Base-by-base conservation (phyloP, 768 basidiomycete species). In the Guyanaporus albipodus region DNA sequence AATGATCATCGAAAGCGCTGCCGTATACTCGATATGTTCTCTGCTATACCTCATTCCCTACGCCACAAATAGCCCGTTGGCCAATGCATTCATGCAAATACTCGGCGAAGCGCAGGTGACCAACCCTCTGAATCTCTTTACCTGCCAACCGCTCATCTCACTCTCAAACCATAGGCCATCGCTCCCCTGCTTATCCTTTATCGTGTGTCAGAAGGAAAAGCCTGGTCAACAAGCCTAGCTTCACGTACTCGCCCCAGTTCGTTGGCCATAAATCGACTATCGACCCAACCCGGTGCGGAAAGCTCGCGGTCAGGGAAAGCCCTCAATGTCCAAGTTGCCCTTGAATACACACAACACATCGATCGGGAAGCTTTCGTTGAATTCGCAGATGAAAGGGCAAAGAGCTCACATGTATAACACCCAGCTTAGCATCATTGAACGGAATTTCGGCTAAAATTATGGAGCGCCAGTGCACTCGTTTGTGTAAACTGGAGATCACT, bases 141-240 rank as follows among this genome's bases (percentile, higher is more conserved):
- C 19, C 22, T 24, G 8, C 15, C 3, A 10, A 19, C 42, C 47
- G 26, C 45, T 32, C 8, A 15, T 4, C 27, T 10, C 7, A 17
- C 33, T 22, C 24, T 26, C 8, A 21, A 32, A 39, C 17, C 15
- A 2, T 50, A 76, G 75, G 67, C 73, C 61, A 68, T 75, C 24
- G 73, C 75, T 8, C 69, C 70, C 0, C 71, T 74, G 48, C 64
- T 76, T 21, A 76, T 77, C 44, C 74, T 74, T 29, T 70, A 71
- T 33, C 71, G 75, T n/a, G 61, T 77, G 8, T 70, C 73, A 2
- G 63, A 72, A 46, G 75, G 75, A 12, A 66, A 69, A 22, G 74
- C 73, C 2, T 75, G 73, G 75, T 53, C 56, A 19, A 50, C 37
- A 17, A 52, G 61, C 8, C 42, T 51, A 17, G 22, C 55, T 6